Percentiles rank a stretch among this genome's conserved stretches.
Evolutionary conservation across 345 rosid species (phyloP).

Genomic region (Gossypium longicalyx): DNA sequence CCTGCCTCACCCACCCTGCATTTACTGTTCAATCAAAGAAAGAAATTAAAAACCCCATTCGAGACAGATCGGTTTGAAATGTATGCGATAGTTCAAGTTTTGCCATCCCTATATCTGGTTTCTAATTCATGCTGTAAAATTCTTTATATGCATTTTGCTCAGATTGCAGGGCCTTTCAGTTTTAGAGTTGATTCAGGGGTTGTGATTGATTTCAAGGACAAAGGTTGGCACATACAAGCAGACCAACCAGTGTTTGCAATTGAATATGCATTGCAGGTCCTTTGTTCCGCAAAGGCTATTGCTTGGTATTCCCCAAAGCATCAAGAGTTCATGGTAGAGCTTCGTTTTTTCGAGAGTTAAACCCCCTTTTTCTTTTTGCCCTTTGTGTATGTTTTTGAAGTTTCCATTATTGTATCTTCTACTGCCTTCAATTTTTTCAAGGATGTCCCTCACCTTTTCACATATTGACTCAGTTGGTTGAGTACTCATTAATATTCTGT

Average conservation of each 20-base stretch:
- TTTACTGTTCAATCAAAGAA: too few species aligned
- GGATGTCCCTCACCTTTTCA: slow-evolving; percentile 4
- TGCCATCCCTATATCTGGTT: too few species aligned
- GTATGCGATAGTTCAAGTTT: too few species aligned
- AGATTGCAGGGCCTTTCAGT: slow-evolving; percentile 92
- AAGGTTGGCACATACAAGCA: slow-evolving; percentile 32
- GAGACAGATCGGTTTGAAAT: too few species aligned
- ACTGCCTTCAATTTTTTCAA: background rate
- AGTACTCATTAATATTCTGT: too few species aligned
- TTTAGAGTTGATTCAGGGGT: slow-evolving; percentile 74
- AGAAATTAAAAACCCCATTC: too few species aligned
- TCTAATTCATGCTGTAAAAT: background rate
- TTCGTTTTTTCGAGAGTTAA: slow-evolving; percentile 69
- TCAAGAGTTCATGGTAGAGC: slow-evolving; percentile 81
- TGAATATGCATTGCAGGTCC: slow-evolving; percentile 85
- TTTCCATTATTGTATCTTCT: background rate
- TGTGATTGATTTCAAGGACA: slow-evolving; percentile 46
- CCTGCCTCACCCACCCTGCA: too few species aligned
- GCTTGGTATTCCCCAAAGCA: slow-evolving; percentile 92
- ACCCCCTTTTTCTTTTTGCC: background rate
- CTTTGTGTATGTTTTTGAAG: background rate
- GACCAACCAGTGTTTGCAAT: slow-evolving; percentile 69
- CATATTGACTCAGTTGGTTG: background rate
- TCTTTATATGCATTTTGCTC: slow-evolving; percentile 21
- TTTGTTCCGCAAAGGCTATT: slow-evolving; percentile 82